Conservation (phyloP, 495 filamentous ascomycete species). For the Alectoria sarmentosa region DNA sequence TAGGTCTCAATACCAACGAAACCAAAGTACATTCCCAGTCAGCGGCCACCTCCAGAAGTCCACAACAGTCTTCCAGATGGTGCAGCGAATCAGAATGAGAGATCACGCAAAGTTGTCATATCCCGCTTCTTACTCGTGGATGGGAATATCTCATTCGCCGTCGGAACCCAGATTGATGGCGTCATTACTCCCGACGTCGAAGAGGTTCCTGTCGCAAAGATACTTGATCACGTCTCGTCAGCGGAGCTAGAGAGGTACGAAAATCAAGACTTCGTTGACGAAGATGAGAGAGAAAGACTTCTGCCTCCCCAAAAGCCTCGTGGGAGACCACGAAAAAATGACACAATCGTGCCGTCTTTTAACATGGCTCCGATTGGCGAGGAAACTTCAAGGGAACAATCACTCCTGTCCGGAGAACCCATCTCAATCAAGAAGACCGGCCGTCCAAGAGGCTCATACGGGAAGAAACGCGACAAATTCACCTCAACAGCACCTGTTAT, state of each 20-base stretch:
- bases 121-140: constrained; percentile 12
- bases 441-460: not conserved
- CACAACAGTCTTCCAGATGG: not conserved
- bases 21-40: constrained; percentile 9
- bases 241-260: constrained; percentile 17
- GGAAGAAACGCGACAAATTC: not conserved
- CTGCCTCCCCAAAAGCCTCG: constrained; percentile 10
- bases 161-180: constrained; percentile 9
- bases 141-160: constrained; percentile 9
- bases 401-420: not conserved
- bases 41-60: not conserved
- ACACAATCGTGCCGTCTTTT: not conserved
- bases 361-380: not conserved
- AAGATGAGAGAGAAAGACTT: constrained; percentile 14
- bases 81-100: not conserved
- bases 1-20: constrained; percentile 9
- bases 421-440: not conserved
- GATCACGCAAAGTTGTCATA: constrained; percentile 7
- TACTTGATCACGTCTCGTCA: constrained; percentile 15
- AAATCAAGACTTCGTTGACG: constrained; percentile 14
- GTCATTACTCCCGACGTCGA: constrained; percentile 1
- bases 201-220: constrained; percentile 13
- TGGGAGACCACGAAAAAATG: constrained; percentile 12
- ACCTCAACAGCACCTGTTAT: too few relatives aligned
- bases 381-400: not conserved